Evolutionary conservation across 495 filamentous ascomycete genomes (phyloP).

Genomic region (Alectoria sarmentosa): DNA sequence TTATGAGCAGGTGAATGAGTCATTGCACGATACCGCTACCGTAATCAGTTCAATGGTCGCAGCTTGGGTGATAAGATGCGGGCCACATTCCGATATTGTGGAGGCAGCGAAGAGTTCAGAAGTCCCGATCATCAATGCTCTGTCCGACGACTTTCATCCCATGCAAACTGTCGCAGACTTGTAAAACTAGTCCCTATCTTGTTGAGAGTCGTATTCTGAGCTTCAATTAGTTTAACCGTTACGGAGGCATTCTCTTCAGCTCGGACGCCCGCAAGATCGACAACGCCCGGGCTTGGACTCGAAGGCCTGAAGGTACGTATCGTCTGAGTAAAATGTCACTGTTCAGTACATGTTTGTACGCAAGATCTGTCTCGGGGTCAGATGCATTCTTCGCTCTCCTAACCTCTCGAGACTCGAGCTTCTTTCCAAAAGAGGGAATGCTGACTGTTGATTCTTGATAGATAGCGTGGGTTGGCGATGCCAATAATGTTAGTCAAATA

Average conservation of each 20-base stretch:
- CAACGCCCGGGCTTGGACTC: conserved; percentile 51
- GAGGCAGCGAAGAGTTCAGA: conserved; percentile 69
- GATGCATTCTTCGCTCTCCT: background rate
- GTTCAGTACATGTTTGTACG: background rate
- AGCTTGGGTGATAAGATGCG: conserved; percentile 82
- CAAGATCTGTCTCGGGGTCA: background rate
- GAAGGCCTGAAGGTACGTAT: conserved; percentile 56
- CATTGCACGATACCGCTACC: conserved; percentile 76
- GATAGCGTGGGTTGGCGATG: conserved; percentile 93
- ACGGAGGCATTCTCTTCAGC: conserved; percentile 60
- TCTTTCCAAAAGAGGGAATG: background rate
- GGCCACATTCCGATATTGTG: conserved; percentile 73
- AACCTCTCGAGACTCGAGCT: background rate
- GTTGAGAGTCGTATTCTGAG: background rate
- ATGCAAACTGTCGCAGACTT: conserved; percentile 91
- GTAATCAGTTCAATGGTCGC: conserved; percentile 92
- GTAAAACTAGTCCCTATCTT: background rate
- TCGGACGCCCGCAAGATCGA: conserved; percentile 30
- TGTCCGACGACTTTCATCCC: conserved; percentile 83
- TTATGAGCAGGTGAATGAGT: conserved; percentile 58
- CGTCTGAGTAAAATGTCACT: no score
- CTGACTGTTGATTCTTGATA: background rate
- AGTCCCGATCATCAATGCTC: conserved; percentile 91
- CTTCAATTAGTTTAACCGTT: conserved; percentile 54
- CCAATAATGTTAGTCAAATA: conserved; percentile 67